Base-by-base conservation (phyloP, 2,329 filamentous ascomycete species). In the Cercospora sesami region DNA sequence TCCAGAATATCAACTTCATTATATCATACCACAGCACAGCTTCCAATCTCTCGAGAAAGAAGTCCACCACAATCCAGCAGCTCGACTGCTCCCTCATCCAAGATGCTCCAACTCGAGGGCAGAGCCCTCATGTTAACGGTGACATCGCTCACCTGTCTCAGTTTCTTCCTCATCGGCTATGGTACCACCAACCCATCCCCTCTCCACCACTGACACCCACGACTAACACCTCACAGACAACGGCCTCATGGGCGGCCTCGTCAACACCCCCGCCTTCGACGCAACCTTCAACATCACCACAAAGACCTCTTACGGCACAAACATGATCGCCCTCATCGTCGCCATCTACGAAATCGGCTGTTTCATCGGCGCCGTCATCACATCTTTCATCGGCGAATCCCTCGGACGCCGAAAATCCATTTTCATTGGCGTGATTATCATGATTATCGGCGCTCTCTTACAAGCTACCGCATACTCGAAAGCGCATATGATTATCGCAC, bases 141-240 rank as follows among this genome's bases (percentile, higher is more conserved):
- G 65, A 83, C 81, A 23, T 73, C 79, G 7, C 72, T 84, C 69
- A 83, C 82, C 0, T 84, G 80, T 31, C 69, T 84, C 45, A 81
- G 83, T 0, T 85, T 85, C 67, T 78, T 84, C 71, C 77, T 84
- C 39, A 84, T 85, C 51, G 83, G 83, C 21, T 83, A 78, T 68
- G 62, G 62, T 64, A 57, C 39, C 36, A 42, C 7, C 36, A 39
- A 14, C 31, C 36, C 36, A 7, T 4, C 36, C 36, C 26, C 23
- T 12, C 45, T 14, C 45, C 45, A 2, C 45, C 31, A 39, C 5
- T 3, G 4, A 31, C 80, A 67, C 42, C 21, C 75, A 61, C 12
- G 68, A 55, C 5, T 23, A 10, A 10, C 33, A 6, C 31, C 60
- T 68, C 18, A 36, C 31, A 64, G 64, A 73, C 64, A 71, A 64